A percentile compares a stretch with the other conserved stretches of the same genome.
These are phyloP conservation scores for Schwanniomyces polymorphus DNA, from an alignment of 805 yeast genomes.

Conservation along the genomic window DNA sequence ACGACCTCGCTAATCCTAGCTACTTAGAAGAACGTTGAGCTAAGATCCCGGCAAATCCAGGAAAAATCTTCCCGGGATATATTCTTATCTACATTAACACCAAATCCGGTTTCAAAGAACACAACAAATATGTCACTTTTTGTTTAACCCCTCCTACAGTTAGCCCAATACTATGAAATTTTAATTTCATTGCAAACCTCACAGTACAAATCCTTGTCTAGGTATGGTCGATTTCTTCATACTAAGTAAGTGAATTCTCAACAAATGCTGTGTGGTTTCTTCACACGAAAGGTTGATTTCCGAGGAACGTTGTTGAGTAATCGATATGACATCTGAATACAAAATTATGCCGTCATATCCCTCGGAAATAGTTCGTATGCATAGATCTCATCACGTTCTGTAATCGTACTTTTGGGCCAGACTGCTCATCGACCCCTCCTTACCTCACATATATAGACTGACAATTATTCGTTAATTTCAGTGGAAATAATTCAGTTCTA, in stretches of 20 bases:
- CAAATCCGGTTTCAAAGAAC: neutral
- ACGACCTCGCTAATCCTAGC: neutral
- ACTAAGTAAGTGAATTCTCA: neutral
- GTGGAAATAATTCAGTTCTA: too few relatives aligned
- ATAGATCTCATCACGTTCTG: neutral
- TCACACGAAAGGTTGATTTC: neutral
- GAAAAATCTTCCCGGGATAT: neutral
- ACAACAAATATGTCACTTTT: neutral
- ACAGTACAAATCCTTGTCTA: neutral
- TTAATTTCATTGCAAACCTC: neutral
- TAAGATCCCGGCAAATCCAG: neutral
- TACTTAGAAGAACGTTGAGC: neutral
- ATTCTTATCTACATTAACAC: neutral
- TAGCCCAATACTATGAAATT: too few relatives aligned
- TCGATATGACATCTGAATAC: neutral
- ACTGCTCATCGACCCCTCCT: neutral
- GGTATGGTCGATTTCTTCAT: neutral
- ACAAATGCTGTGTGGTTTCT: neutral
- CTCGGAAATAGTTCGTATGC: neutral
- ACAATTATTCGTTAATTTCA: neutral
- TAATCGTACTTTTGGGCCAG: neutral
- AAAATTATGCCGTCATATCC: neutral
- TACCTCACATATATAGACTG: neutral
- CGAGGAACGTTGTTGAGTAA: neutral
- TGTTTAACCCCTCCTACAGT: neutral